Conservation (phyloP, 306 rosid species). For the Acacia confusa region DNA sequence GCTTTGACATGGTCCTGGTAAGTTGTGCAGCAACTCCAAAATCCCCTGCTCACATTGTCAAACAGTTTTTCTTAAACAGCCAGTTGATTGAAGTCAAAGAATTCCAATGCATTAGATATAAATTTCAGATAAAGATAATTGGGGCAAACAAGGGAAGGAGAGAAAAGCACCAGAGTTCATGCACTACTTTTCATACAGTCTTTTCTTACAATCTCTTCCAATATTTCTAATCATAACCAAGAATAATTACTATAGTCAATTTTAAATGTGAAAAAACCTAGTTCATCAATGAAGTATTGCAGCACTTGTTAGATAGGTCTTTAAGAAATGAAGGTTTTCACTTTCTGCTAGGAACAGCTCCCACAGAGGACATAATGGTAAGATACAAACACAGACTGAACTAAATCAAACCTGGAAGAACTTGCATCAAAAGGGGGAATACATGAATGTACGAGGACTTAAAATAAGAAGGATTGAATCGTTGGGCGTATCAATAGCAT, state of each 20-base stretch:
- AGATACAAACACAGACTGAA: slow-evolving; percentile 3
- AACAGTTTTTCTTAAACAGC: slow-evolving; percentile 28
- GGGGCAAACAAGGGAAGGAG: not conserved
- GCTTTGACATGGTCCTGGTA: slow-evolving; percentile 99
- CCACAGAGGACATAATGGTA: not conserved
- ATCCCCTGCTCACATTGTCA: slow-evolving; percentile 72
- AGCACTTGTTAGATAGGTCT: not conserved
- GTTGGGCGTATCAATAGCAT: not conserved
- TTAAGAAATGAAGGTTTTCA: slow-evolving; percentile 1
- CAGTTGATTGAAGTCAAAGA: slow-evolving; percentile 11
- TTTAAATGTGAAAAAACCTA: slow-evolving; percentile 1
- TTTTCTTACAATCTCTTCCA: not conserved
- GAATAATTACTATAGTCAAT: not conserved
- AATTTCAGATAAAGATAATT: slow-evolving; percentile 7
- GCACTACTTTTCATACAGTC: not conserved
- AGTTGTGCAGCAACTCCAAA: slow-evolving; percentile 99
- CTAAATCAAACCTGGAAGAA: not conserved
- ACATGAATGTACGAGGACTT: not conserved
- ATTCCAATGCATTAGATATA: slow-evolving; percentile 23
- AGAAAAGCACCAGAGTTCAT: slow-evolving; percentile 6
- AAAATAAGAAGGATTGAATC: not conserved
- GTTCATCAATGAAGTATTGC: not conserved
- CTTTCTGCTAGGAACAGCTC: slow-evolving; percentile 9
- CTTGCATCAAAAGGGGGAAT: not conserved
- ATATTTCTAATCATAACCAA: not conserved